These are phyloP conservation scores for Neoboletus subvelutipes DNA, from an alignment of 768 basidiomycete genomes.

Conservation along the genomic window DNA sequence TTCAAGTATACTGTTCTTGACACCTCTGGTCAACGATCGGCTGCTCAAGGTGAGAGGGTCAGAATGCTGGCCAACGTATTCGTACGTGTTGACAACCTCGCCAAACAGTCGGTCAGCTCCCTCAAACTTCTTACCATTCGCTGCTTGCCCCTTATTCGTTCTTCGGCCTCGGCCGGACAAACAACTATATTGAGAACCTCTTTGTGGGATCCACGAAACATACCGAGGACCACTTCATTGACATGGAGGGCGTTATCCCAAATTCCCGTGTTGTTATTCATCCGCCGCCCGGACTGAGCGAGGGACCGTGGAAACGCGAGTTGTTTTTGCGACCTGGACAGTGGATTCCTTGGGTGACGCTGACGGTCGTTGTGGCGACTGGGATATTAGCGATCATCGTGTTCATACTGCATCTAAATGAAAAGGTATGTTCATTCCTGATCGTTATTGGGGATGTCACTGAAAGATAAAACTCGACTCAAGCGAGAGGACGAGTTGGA, in stretches of 20 bases:
- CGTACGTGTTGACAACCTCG: constrained; percentile 2
- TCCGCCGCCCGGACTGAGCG: constrained; percentile 58
- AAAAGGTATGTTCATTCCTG: constrained; percentile 64
- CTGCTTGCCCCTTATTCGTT: constrained; percentile 91
- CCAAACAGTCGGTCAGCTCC: constrained; percentile 80
- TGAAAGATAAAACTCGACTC: constrained; percentile 2
- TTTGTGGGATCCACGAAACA: constrained; percentile 92
- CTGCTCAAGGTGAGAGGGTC: constrained; percentile 71
- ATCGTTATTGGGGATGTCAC: neutral
- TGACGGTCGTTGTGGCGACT: constrained; percentile 76
- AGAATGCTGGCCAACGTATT: neutral
- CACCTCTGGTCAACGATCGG: constrained; percentile 81
- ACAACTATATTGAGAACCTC: constrained; percentile 99
- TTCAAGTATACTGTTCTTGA: constrained; percentile 98
- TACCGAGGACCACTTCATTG: constrained; percentile 69
- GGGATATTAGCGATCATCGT: constrained; percentile 77
- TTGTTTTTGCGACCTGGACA: constrained; percentile 91
- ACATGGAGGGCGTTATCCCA: constrained; percentile 96
- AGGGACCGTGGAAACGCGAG: constrained; percentile 74
- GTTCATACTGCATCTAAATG: constrained; percentile 83
- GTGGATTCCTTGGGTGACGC: constrained; percentile 98
- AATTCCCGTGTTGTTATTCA: constrained; percentile 97
- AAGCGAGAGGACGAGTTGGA: constrained; percentile 95
- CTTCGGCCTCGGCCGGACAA: constrained; percentile 95
- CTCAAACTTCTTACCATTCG: constrained; percentile 90